A percentile compares a stretch with the other conserved stretches of the same genome.
These are phyloP conservation scores for Colletotrichum costaricense DNA, from an alignment of 2,329 filamentous ascomycete genomes.

Conservation along the genomic window DNA sequence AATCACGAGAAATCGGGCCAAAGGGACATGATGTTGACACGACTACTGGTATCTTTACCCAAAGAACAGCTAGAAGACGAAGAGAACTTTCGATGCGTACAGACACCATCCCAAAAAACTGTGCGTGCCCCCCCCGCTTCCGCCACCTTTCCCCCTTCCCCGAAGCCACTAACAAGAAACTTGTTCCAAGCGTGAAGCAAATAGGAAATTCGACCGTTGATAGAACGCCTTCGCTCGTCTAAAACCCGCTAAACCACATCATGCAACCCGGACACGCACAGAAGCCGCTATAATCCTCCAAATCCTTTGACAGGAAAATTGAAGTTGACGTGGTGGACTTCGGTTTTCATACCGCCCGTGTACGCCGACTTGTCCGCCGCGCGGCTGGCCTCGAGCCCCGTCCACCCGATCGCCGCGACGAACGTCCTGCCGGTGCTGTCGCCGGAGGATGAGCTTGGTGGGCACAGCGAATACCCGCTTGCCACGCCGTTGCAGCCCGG, in stretches of 20 bases:
- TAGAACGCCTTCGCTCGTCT: constrained; percentile 25
- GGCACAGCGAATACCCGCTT: constrained; percentile 37
- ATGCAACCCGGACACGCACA: constrained; percentile 34
- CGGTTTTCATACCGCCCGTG: constrained; percentile 35
- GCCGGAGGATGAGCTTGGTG: background rate
- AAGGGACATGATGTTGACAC: background rate
- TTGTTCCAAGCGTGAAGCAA: background rate
- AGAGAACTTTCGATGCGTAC: background rate
- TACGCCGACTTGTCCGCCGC: constrained; percentile 36
- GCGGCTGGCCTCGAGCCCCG: constrained; percentile 39
- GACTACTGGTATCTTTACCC: background rate
- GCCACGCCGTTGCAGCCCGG: constrained; percentile 42
- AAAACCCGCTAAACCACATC: constrained; percentile 35
- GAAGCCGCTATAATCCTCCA: constrained; percentile 32
- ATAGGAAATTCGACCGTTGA: background rate
- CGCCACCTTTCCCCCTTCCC: background rate
- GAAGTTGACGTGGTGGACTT: constrained; percentile 42
- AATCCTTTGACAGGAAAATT: constrained; percentile 43
- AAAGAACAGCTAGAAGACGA: background rate
- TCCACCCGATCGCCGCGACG: constrained; percentile 41
- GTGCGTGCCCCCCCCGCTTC: background rate
- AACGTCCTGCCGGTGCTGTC: constrained; percentile 39
- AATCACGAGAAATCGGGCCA: background rate
- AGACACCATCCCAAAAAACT: background rate
- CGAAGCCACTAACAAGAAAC: background rate